Base-by-base conservation (phyloP, 495 filamentous ascomycete genomes). In the Podospora pseudoanserina region DNA sequence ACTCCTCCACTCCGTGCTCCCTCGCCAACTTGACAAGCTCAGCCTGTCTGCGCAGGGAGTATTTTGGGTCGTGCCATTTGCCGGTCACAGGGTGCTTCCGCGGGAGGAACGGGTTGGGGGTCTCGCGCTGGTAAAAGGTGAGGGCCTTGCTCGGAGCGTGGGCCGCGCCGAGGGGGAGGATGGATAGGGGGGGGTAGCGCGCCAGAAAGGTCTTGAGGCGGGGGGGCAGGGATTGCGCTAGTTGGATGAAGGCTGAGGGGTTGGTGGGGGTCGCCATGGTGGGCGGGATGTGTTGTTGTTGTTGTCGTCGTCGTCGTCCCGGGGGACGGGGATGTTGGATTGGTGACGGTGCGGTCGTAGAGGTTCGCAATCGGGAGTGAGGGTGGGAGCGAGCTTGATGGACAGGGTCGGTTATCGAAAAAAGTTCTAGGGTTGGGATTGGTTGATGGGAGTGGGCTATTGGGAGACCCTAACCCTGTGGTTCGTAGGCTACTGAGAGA, bases 151-250 rank as follows among this genome's bases (percentile, higher is more conserved):
- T 73, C 71, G 80, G 66, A 77, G 78, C 76, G 72, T 79, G 66
- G 77, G 78, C 76, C 27, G 78, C 74, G 67, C 77, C 77, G 56
- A 77, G 56, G 39, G 80, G 80, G 57, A 86, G 76, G 70, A 88
- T 81, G 58, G 82, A 76, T 66, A 75, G 76, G 30, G 94, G 93
- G 27, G 94, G 95, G 74, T 93, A 97, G 68, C 90, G 88, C 49
- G 90, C 88, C 79, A 99, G 92, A 86, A 99, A 97, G 69, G 88
- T 88, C 67, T 86, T 86, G n/a, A 99, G 86, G 19, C 89, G 88
- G 20, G 83, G 79, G 18, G 93, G 95, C 19, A 94, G 85, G 49
- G 84, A 77, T 74, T 86, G 82, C 30, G 89, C 91, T 65, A 93
- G 84, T 66, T 83, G 77, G 67, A 91, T 78, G 73, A 83, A 86